Percentiles rank a stretch among this genome's conserved stretches.
Evolutionary conservation across 306 rosid genomes (phyloP).

Genomic region (Canavalia gladiata): DNA sequence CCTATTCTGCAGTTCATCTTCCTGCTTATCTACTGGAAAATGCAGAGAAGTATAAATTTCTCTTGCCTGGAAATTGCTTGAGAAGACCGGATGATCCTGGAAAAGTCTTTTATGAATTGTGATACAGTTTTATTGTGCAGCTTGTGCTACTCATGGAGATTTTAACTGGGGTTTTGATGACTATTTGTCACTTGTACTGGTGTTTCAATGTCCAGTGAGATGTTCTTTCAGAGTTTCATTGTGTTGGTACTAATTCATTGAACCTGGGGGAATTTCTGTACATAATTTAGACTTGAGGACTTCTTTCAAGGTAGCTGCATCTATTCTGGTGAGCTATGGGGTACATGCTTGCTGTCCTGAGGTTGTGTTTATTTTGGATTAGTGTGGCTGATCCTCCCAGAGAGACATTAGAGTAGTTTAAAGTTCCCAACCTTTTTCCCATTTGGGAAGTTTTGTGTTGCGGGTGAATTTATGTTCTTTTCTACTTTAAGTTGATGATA

Average conservation of each 20-base stretch:
- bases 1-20: conserved; percentile 87
- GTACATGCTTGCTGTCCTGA: conserved; percentile 20
- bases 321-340: conserved; percentile 40
- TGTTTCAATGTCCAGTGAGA: conserved; percentile 41
- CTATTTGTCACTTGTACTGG: conserved; percentile 19
- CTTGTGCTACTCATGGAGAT: conserved; percentile 46
- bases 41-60: conserved; percentile 73
- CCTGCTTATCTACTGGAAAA: conserved; percentile 80
- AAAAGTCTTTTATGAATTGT: neutral
- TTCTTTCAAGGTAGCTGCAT: conserved; percentile 49
- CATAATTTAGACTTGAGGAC: conserved; percentile 54
- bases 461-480: conserved; percentile 47
- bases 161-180: conserved; percentile 45
- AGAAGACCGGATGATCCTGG: conserved; percentile 56
- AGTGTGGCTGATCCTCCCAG: conserved; percentile 42
- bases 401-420: conserved; percentile 34
- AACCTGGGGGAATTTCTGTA: conserved; percentile 55
- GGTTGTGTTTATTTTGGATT: conserved; percentile 46
- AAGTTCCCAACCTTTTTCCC: conserved; percentile 44
- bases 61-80: conserved; percentile 80
- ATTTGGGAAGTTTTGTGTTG: conserved; percentile 57
- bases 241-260: conserved; percentile 50
- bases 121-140: conserved; percentile 32
- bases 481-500: conserved; percentile 32
- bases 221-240: conserved; percentile 60